phyloP scores from a whole-genome alignment of 2,329 filamentous ascomycete genomes.

The Talaromyces pinophilus region DNA sequence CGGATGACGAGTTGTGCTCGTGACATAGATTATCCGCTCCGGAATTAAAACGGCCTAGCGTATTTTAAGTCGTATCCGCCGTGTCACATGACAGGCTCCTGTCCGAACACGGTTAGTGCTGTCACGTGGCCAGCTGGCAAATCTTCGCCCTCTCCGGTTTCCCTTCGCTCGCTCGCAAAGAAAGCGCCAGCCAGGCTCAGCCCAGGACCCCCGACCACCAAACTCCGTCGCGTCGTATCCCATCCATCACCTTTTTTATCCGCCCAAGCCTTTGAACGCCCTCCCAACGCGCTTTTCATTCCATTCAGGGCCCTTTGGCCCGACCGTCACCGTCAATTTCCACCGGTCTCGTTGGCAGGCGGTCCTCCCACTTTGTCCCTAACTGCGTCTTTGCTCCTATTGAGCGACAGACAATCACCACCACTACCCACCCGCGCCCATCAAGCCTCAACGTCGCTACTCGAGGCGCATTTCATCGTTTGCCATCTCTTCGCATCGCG shows the following conservation, averaged over 20 bases:
- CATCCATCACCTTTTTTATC: slow-evolving; percentile 27
- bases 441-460: not conserved
- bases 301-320: slow-evolving; percentile 24
- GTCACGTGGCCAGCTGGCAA: slow-evolving; percentile 23
- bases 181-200: slow-evolving; percentile 16
- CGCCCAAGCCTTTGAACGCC: slow-evolving; percentile 18
- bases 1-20: not conserved
- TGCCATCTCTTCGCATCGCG: slow-evolving; percentile 15
- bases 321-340: slow-evolving; percentile 17
- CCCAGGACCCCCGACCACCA: slow-evolving; percentile 21
- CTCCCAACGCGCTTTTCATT: slow-evolving; percentile 23
- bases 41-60: not conserved
- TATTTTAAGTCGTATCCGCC: not conserved
- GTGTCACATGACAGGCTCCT: not conserved
- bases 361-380: slow-evolving; percentile 14
- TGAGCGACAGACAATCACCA: slow-evolving; percentile 8
- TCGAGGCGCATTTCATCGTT: slow-evolving; percentile 20
- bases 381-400: not conserved
- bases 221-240: slow-evolving; percentile 28
- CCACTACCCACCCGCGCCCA: slow-evolving; percentile 5
- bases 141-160: slow-evolving; percentile 23
- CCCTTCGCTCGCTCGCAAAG: slow-evolving; percentile 10
- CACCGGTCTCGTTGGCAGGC: slow-evolving; percentile 15
- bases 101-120: not conserved
- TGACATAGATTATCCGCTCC: slow-evolving; percentile 1